phyloP scores from a whole-genome alignment of 139 green algal species.

The Trebouxia sp. region DNA sequence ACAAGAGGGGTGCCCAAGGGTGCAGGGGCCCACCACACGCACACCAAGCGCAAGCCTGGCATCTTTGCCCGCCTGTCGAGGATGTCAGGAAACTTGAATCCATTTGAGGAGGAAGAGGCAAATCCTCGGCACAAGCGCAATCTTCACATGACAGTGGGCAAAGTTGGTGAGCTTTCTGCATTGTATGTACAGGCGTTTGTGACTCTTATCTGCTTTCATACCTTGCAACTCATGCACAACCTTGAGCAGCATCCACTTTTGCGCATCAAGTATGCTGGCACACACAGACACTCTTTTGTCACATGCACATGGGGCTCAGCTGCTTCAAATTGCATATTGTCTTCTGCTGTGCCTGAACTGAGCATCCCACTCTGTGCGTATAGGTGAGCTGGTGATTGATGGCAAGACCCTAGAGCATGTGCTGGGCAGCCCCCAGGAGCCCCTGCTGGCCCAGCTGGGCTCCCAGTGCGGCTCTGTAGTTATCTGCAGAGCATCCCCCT shows the following conservation, averaged over 20 bases:
- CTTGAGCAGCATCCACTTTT: too few relatives aligned
- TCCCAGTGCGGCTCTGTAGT: constrained; percentile 63
- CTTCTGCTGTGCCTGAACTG: too few relatives aligned
- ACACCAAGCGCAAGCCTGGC: background rate
- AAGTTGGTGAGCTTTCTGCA: too few relatives aligned
- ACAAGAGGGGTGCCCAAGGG: constrained; percentile 9
- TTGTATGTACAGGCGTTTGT: too few relatives aligned
- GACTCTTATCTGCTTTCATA: too few relatives aligned
- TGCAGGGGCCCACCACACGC: background rate
- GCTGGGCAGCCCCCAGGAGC: constrained; percentile 45
- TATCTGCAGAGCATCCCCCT: constrained; percentile 64
- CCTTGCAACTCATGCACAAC: too few relatives aligned
- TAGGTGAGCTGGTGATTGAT: constrained; percentile 79
- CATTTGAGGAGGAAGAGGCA: constrained; percentile 15
- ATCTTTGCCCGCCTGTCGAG: background rate
- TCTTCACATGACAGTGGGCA: constrained; percentile 3
- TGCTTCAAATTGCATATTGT: too few relatives aligned
- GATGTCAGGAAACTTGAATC: constrained; percentile 14
- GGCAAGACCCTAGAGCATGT: constrained; percentile 79
- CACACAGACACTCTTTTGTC: too few relatives aligned
- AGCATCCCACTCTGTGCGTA: too few relatives aligned
- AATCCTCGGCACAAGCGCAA: background rate
- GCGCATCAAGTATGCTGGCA: too few relatives aligned
- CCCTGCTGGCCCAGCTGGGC: constrained; percentile 59
- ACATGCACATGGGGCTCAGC: too few relatives aligned